These are phyloP conservation scores for Ganoderma resinaceum DNA, from an alignment of 1,284 basidiomycete species.

Conservation along the genomic window DNA sequence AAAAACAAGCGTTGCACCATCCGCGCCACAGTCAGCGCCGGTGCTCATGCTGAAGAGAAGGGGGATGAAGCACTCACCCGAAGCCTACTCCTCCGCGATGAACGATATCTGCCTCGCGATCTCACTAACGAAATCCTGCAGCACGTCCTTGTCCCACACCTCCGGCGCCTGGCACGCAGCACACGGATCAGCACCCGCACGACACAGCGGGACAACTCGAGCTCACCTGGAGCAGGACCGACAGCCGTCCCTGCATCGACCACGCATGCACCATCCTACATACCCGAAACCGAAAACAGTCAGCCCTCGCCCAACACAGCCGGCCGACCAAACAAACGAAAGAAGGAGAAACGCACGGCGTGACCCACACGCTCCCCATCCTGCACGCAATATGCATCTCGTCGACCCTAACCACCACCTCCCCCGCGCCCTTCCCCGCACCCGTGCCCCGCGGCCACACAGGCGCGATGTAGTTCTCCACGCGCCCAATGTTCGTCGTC, in stretches of 20 bases:
- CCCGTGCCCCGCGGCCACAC: neutral
- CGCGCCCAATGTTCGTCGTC: neutral
- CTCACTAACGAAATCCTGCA: neutral
- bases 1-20: neutral
- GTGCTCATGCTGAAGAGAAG: neutral
- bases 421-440: neutral
- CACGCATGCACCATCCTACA: neutral
- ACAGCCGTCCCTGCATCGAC: conserved; percentile 2
- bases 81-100: neutral
- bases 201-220: neutral
- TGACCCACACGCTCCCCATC: neutral
- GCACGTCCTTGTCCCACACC: neutral
- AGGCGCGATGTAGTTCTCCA: neutral
- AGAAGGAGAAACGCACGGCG: neutral
- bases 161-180: neutral
- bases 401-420: neutral
- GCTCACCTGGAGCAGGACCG: neutral
- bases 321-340: neutral
- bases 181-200: neutral
- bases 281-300: neutral
- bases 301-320: neutral
- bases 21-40: neutral
- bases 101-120: neutral
- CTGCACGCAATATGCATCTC: conserved; percentile 1
- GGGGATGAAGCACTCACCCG: neutral